Percentiles rank a stretch among this genome's conserved stretches.
Conservation (phyloP, 192 early-diverging fungal species). For the Jimgerdemannia flammicorona region DNA sequence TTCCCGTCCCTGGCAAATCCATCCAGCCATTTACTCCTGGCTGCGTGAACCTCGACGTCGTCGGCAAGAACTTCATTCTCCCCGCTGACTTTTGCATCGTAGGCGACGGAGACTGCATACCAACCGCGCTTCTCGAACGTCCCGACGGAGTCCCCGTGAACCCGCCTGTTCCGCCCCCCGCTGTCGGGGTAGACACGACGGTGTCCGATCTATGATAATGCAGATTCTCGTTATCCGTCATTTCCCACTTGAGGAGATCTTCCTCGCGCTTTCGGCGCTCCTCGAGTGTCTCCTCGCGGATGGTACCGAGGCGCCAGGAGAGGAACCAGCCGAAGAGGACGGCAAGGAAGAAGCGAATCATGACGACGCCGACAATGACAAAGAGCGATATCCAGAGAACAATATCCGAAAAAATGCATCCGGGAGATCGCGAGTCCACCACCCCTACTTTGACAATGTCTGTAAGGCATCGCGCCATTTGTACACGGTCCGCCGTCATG, state of each 20-base stretch:
- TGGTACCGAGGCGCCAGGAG: slow-evolving; percentile 70
- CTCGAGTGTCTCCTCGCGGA: slow-evolving; percentile 58
- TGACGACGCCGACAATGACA: slow-evolving; percentile 63
- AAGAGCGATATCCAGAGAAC: slow-evolving; percentile 75
- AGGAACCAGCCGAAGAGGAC: slow-evolving; percentile 81
- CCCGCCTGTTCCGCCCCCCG: too few species aligned
- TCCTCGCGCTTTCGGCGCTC: slow-evolving; percentile 41
- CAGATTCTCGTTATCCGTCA: slow-evolving; percentile 35
- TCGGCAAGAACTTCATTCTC: slow-evolving; percentile 41
- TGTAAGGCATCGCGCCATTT: slow-evolving; percentile 65
- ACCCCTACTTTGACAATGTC: slow-evolving; percentile 80
- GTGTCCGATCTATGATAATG: slow-evolving; percentile 51
- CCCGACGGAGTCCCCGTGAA: too few species aligned
- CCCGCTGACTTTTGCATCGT: slow-evolving; percentile 15
- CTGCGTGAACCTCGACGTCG: slow-evolving; percentile 34
- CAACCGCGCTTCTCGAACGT: slow-evolving; percentile 19
- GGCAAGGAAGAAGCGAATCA: slow-evolving; percentile 72
- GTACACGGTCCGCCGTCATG: slow-evolving; percentile 41
- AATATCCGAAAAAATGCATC: slow-evolving; percentile 81
- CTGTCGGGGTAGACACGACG: slow-evolving; percentile 27
- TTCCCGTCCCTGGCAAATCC: neutral
- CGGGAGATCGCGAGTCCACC: slow-evolving; percentile 72
- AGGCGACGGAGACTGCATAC: too few species aligned
- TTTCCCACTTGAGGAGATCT: slow-evolving; percentile 35
- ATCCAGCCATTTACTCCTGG: neutral